Evolutionary conservation across 345 rosid genomes (phyloP).

Genomic region (Angophora floribunda): DNA sequence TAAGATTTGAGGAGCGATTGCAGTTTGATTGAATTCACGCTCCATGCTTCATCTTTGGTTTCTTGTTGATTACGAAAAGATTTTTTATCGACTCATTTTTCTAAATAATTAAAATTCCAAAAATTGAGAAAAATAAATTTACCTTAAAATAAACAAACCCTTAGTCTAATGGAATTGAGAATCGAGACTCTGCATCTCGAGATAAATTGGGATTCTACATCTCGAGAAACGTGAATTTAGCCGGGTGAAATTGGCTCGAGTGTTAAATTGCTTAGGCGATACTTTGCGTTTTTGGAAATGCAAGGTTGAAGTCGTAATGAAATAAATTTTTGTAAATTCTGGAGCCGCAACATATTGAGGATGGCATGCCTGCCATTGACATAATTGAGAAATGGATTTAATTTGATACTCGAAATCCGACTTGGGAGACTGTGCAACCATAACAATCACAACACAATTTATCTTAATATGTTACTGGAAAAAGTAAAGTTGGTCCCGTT

Average conservation of each 20-base stretch:
- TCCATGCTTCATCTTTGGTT: not conserved
- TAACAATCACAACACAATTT: not conserved
- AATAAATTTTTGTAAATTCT: not conserved
- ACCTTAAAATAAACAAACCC: not conserved
- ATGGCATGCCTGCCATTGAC: not conserved
- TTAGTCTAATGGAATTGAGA: not conserved
- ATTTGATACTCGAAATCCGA: not conserved
- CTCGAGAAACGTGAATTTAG: not conserved
- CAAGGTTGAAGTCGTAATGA: not conserved
- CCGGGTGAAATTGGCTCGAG: not conserved
- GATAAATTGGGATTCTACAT: not conserved
- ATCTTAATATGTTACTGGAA: not conserved
- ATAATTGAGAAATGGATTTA: not conserved
- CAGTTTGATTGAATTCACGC: no score
- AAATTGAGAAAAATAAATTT: not conserved
- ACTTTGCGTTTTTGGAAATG: not conserved
- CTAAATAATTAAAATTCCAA: not conserved
- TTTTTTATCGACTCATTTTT: not conserved
- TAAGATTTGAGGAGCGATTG: no score
- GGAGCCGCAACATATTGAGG: no score
- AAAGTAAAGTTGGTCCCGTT: rapidly evolving
- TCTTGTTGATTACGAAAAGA: not conserved
- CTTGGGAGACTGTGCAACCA: not conserved
- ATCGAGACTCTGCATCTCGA: not conserved
- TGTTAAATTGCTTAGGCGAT: no score